Evolutionary conservation across 352 stramenopile species (phyloP).

Genomic region (Phytophthora meadii): DNA sequence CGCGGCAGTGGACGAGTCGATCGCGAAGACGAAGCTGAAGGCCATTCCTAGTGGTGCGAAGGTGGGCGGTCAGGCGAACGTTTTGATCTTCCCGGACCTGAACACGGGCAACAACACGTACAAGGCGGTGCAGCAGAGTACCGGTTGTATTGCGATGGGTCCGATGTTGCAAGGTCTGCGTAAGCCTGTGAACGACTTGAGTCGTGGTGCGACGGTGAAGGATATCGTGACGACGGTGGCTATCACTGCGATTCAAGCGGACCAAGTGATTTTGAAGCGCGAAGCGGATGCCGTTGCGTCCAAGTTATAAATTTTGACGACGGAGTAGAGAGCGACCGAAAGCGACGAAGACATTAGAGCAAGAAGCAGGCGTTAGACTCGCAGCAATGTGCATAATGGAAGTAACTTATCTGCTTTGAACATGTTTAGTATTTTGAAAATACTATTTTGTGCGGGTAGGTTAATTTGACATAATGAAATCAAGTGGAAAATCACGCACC

Average conservation of each 20-base stretch:
- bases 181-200: conserved; percentile 91
- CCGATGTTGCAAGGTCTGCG: conserved; percentile 90
- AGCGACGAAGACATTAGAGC: conserved; percentile 20
- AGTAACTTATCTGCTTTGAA: conserved; percentile 40
- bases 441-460: too few species aligned
- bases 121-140: conserved; percentile 89
- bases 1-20: conserved; percentile 74
- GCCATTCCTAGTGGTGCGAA: conserved; percentile 59
- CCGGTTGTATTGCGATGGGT: conserved; percentile 80
- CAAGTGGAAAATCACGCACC: too few species aligned
- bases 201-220: conserved; percentile 86
- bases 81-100: conserved; percentile 89
- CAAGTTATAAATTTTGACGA: conserved; percentile 25
- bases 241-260: conserved; percentile 88
- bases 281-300: conserved; percentile 16
- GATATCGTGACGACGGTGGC: conserved; percentile 92
- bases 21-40: conserved; percentile 86
- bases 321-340: conserved; percentile 20
- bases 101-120: conserved; percentile 92
- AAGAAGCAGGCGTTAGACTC: conserved; percentile 10
- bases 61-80: conserved; percentile 84
- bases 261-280: conserved; percentile 60
- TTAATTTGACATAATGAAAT: too few species aligned
- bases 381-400: conserved; percentile 28
- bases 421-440: too few species aligned